Base-by-base conservation (phyloP, 192 early-diverging fungal genomes). In the Mortierella alpina region DNA sequence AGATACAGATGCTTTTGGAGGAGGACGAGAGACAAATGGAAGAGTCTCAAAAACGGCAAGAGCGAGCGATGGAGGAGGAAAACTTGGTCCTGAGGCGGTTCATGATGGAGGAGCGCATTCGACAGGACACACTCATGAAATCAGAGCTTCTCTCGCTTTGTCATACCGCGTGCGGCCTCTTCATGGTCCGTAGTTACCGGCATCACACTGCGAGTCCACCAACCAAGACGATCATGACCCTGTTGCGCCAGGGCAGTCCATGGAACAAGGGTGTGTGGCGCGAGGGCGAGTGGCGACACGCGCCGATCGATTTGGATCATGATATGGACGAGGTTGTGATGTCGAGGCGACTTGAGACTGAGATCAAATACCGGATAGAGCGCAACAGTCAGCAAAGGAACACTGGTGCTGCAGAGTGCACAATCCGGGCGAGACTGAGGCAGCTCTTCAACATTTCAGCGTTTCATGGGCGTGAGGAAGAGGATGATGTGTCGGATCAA, bases 211-310 rank as follows among this genome's bases (percentile, higher is more conserved):
- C 18, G 45, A 41, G 44, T 46, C 11, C 59, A 12, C 7, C 59
- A 1, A 22, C 31, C 31, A 50, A 23, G 55, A 59, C 71, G 2
- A 66, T 73, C 56, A 73, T 73, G 71, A 65, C 71, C 1, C 31
- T 73, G 13, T 46, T 73, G 8, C 44, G 71, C 8, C 53, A 66
- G 14, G 54, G 54, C 9, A 64, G 63, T 42, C 71, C 71, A 15
- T 73, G 71, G 71, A 51, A 45, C 2, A 65, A 73, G 40, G 71
- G 71, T 1, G 56, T 66, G n/a, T 73, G 71, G 71, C 71, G 71
- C 41, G 63, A 59, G 17, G 71, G 71, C 1, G 71, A 73, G 47
- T 66, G 71, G 71, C n/a, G 56, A 22, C 71, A 57, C 10, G 61
- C 62, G 14, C 63, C 71, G 2, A 41, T 73, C 13, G 62, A 73